Conservation (phyloP, 495 filamentous ascomycete species). For the Podospora comata region DNA sequence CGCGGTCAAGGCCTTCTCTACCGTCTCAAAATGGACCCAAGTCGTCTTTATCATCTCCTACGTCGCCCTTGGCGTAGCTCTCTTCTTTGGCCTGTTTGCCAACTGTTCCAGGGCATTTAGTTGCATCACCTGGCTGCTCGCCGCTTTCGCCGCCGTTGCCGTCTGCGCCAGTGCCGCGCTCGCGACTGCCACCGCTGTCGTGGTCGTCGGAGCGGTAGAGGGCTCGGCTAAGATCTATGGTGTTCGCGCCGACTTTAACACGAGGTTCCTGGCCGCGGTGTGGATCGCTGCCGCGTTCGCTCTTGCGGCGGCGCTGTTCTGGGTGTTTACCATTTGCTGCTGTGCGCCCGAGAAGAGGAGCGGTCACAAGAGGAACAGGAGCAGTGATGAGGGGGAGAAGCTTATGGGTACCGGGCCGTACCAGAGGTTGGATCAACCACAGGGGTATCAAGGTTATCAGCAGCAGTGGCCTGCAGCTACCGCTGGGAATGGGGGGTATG, state of each 20-base stretch:
- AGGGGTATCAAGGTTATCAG: constrained; percentile 30
- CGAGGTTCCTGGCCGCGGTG: constrained; percentile 60
- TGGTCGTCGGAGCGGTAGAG: constrained; percentile 68
- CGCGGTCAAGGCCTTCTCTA: constrained; percentile 65
- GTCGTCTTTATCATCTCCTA: constrained; percentile 69
- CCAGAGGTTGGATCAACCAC: constrained; percentile 39
- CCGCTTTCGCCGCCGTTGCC: constrained; percentile 61
- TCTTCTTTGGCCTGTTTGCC: constrained; percentile 74
- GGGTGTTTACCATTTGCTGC: constrained; percentile 88
- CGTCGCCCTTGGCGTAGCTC: constrained; percentile 67
- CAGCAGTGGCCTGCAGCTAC: constrained; percentile 34
- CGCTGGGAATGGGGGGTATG: constrained; percentile 19
- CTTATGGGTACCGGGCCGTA: constrained; percentile 40
- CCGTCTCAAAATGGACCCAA: constrained; percentile 77
- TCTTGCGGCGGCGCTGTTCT: constrained; percentile 72
- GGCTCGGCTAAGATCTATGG: constrained; percentile 61
- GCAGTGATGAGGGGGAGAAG: constrained; percentile 43
- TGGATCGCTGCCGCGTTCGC: constrained; percentile 82
- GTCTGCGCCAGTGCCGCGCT: constrained; percentile 58
- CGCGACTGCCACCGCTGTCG: constrained; percentile 57
- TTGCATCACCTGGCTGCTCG: constrained; percentile 50
- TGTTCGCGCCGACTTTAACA: constrained; percentile 61
- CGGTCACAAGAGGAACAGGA: constrained; percentile 15
- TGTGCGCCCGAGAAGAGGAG: constrained; percentile 53
- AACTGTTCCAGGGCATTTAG: constrained; percentile 48